Conservation (phyloP, 1,139 yeast genomes). For the Tardiomyces depauwii region DNA sequence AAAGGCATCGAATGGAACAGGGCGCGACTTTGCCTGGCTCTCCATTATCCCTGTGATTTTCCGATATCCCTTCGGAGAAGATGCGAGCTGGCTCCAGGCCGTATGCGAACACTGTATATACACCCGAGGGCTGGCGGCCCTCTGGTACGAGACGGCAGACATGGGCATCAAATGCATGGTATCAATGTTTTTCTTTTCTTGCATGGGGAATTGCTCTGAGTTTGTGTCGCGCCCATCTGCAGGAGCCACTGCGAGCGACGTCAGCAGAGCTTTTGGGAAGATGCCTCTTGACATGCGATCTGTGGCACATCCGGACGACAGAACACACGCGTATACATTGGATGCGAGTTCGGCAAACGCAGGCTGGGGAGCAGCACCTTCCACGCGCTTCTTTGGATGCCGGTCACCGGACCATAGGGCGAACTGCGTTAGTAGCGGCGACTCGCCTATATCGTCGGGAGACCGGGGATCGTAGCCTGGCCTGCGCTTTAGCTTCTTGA, state of each 20-base stretch:
- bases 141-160: too few species aligned
- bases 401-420: conserved; percentile 12
- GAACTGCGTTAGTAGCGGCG: conserved; percentile 13
- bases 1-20: neutral
- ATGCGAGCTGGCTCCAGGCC: neutral
- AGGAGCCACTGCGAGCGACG: too few species aligned
- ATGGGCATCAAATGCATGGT: too few species aligned
- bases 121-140: neutral
- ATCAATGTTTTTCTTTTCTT: too few species aligned
- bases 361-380: conserved; percentile 4
- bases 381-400: conserved; percentile 5
- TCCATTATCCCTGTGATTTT: neutral
- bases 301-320: conserved; percentile 14
- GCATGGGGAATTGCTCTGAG: too few species aligned
- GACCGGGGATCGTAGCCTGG: neutral
- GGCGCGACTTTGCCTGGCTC: neutral
- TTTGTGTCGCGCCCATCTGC: too few species aligned
- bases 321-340: conserved; percentile 16
- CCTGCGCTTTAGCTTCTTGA: neutral
- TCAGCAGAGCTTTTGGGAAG: conserved; percentile 15
- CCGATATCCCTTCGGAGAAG: neutral
- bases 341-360: conserved; percentile 3
- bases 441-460: conserved; percentile 1
- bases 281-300: conserved; percentile 11
- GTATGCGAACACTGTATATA: neutral